Percentiles rank a stretch among this genome's conserved stretches.
Evolutionary conservation across 768 basidiomycete genomes (phyloP).

Genomic region (Mycena maculata): DNA sequence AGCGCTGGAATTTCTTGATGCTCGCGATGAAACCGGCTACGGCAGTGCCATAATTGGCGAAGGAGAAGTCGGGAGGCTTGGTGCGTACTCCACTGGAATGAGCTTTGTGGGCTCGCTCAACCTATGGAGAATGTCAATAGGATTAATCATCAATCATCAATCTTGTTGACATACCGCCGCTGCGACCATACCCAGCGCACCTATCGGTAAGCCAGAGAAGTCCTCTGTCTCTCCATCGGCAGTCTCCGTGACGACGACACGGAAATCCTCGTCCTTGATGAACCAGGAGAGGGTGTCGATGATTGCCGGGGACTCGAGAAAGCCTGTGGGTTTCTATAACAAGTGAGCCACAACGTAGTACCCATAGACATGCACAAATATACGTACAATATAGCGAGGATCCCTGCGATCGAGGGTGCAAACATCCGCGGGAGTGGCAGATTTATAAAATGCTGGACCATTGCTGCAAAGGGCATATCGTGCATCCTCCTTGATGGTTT

Average conservation of each 20-base stretch:
- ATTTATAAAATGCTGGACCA: slow-evolving; percentile 10
- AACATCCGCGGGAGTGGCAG: neutral
- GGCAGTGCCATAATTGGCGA: neutral
- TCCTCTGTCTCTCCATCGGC: neutral
- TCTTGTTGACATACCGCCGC: neutral
- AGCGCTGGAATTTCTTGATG: neutral
- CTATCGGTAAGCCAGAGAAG: neutral
- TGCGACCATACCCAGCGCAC: neutral
- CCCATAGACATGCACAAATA: neutral
- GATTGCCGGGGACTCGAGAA: neutral
- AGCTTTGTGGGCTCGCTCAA: neutral
- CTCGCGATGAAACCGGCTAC: neutral
- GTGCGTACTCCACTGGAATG: neutral
- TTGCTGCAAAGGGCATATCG: neutral
- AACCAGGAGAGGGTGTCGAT: neutral
- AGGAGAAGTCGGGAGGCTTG: neutral
- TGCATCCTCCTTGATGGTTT: neutral
- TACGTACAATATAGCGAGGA: neutral
- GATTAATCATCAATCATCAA: neutral
- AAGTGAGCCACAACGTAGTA: neutral
- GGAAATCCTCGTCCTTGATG: neutral
- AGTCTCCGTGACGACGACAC: neutral
- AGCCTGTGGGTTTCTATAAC: neutral
- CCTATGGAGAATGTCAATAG: neutral
- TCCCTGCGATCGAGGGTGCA: neutral